Base-by-base conservation (phyloP, 2,329 filamentous ascomycete genomes). In the Capronia americana region DNA sequence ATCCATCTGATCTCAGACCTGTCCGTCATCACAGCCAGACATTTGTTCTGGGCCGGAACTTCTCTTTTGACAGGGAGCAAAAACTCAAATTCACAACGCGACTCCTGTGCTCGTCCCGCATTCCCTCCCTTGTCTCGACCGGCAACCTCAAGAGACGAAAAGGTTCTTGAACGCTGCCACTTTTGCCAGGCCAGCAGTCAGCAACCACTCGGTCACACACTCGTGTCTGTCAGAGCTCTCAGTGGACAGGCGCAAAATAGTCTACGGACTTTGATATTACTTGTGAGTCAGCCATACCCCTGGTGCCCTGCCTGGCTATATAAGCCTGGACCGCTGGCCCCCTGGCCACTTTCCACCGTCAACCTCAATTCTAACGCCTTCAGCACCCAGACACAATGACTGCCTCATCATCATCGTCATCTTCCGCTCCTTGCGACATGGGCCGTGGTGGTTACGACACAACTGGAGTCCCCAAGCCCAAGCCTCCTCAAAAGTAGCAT, bases 381-480 rank as follows among this genome's bases (percentile, higher is more conserved):
- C 32, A 56, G 54, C 48, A 58, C 57, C 56, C 58, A 67, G 67
- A 62, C 62, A 69, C 63, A 59, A 73, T 73, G 71, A 71, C 69
- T 66, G 63, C 65, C 56, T 62, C 69, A 60, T 60, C 69, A 65
- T 63, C 67, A 63, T 57, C 66, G 38, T 62, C 67, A 46, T 61
- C 63, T 48, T 69, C 67, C 32, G 44, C 65, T 55, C 61, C 69
- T 51, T 72, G 70, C 75, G 82, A 83, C 74, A 83, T 83, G 81
- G 82, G 82, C 66, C 79, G 82, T 69, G 82, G 82, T 64, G 81
- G 80, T 65, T 84, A 84, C 69, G 82, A 84, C 70, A 84, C 82
- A 48, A 84, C 82, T 6, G 82, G 82, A 30, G 80, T 83, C 24
- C 81, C 82, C 70, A 83, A 83, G 74, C 82, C 81, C 51, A 80